These are phyloP conservation scores for Codiaeum variegatum DNA, from an alignment of 441 rosid genomes.

Conservation along the genomic window DNA sequence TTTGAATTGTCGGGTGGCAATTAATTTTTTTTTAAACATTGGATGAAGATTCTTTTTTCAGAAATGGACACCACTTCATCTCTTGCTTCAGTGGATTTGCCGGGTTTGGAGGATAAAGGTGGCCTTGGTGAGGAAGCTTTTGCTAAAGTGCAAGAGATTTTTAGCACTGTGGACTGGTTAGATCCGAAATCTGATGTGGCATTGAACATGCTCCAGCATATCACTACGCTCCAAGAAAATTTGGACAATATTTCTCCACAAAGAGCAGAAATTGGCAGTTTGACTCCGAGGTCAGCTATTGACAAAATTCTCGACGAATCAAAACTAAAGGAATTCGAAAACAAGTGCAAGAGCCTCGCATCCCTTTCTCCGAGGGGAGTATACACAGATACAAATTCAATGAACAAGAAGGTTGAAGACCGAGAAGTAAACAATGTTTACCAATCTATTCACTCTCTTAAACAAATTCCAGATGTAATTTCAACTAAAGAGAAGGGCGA, in stretches of 20 bases:
- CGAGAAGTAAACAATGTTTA: constrained; percentile 26
- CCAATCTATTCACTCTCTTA: neutral
- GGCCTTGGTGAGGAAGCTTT: constrained; percentile 80
- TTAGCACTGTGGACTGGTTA: constrained; percentile 60
- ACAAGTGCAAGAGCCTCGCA: constrained; percentile 26
- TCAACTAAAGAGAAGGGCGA: constrained; percentile 33
- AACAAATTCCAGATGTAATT: constrained; percentile 2
- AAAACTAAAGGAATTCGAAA: constrained; percentile 33
- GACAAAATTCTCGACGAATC: constrained; percentile 41
- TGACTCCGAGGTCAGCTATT: constrained; percentile 33
- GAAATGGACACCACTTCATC: constrained; percentile 66
- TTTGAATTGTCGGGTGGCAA: constrained; percentile 15
- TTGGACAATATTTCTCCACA: constrained; percentile 39
- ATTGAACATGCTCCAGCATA: constrained; percentile 50
- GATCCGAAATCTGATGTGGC: constrained; percentile 61
- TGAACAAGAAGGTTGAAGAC: constrained; percentile 35
- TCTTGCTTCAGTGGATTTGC: constrained; percentile 48
- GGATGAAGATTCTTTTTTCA: constrained; percentile 72
- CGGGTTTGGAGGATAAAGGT: constrained; percentile 60
- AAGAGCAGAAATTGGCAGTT: constrained; percentile 34
- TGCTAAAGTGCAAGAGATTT: constrained; percentile 72
- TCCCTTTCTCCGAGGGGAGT: constrained; percentile 30
- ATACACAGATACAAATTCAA: neutral
- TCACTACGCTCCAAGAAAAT: constrained; percentile 49
- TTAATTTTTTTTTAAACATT: constrained; percentile 31